Evolutionary conservation across 257 asterid genomes (phyloP).

Genomic region (Ballota nigra): DNA sequence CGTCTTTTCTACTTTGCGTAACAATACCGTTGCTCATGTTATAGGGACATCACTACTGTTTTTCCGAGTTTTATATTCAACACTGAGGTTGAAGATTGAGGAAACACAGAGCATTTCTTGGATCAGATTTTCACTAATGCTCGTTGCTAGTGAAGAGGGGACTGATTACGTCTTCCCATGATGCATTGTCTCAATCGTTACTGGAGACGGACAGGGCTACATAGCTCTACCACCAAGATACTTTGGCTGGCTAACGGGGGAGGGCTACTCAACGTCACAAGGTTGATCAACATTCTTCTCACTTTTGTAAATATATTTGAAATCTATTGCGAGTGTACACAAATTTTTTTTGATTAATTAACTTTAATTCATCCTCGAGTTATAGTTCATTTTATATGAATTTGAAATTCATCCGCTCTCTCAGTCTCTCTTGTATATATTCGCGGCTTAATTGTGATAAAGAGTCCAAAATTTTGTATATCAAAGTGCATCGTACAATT

Average conservation of each 20-base stretch:
- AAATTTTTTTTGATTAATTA: neutral
- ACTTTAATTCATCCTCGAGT: neutral
- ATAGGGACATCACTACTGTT: constrained; percentile 58
- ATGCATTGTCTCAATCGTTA: neutral
- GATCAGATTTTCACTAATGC: constrained; percentile 10
- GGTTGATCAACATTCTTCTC: neutral
- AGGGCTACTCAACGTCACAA: neutral
- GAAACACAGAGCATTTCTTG: constrained; percentile 2
- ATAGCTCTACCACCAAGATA: neutral
- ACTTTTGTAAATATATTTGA: neutral
- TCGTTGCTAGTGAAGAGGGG: neutral
- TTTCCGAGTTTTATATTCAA: constrained; percentile 76
- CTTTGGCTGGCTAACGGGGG: neutral
- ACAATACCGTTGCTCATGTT: neutral
- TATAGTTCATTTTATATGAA: too few relatives aligned
- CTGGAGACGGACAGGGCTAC: neutral
- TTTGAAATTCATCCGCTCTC: too few relatives aligned
- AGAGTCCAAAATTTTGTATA: too few relatives aligned
- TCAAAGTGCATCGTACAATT: too few relatives aligned
- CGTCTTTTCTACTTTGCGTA: neutral
- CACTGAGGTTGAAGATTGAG: constrained; percentile 64
- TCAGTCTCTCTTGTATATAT: too few relatives aligned
- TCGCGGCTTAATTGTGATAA: too few relatives aligned
- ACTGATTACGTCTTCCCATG: neutral
- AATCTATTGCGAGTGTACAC: neutral